Evolutionary conservation across 2,329 filamentous ascomycete genomes (phyloP).

Genomic region (Diplocarpon mali): DNA sequence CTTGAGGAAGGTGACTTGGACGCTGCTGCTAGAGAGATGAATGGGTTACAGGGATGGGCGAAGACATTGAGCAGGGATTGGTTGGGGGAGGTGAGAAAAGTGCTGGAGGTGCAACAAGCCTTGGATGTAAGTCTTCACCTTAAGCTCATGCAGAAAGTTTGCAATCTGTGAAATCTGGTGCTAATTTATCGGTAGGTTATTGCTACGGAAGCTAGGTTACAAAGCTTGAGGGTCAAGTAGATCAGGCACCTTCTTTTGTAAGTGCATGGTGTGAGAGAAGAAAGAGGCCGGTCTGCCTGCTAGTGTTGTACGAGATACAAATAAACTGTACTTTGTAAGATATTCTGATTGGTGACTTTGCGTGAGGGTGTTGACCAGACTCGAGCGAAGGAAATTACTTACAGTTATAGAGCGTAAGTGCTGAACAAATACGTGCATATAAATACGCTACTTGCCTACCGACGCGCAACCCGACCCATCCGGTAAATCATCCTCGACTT

Average conservation of each 20-base stretch:
- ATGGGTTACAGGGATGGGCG: constrained; percentile 83
- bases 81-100: constrained; percentile 80
- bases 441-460: too few relatives aligned
- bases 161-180: constrained; percentile 5
- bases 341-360: not conserved
- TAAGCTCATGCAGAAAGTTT: not conserved
- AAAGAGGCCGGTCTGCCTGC: not conserved
- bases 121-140: constrained; percentile 61
- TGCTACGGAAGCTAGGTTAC: constrained; percentile 77
- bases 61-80: constrained; percentile 92
- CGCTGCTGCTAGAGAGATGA: constrained; percentile 88
- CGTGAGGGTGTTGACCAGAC: not conserved
- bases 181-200: constrained; percentile 51
- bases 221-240: constrained; percentile 76
- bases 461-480: too few relatives aligned
- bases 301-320: not conserved
- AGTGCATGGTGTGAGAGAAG: constrained; percentile 9
- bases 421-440: too few relatives aligned
- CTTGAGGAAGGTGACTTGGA: constrained; percentile 92
- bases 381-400: not conserved
- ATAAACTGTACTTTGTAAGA: not conserved
- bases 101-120: constrained; percentile 91
- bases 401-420: not conserved
- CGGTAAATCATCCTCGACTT: too few relatives aligned
- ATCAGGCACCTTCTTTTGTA: constrained; percentile 20